Evolutionary conservation across 208 protist species (phyloP).

Genomic region (Leishmania braziliensis): DNA sequence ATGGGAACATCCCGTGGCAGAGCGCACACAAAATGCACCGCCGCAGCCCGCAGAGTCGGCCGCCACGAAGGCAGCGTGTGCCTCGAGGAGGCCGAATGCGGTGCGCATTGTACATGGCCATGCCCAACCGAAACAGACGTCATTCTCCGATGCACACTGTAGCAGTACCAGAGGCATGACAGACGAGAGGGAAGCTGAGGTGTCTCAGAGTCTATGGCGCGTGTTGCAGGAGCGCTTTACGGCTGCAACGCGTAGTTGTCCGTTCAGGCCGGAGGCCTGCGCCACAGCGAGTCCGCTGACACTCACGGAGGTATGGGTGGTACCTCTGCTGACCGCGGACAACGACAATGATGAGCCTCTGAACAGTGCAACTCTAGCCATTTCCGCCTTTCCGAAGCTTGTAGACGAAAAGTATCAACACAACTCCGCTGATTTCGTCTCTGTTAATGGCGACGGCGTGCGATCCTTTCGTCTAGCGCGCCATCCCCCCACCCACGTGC

Average conservation of each 20-base stretch:
- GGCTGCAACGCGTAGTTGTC: slow-evolving; percentile 1
- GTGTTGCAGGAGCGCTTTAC: slow-evolving; percentile 20
- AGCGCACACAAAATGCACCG: not conserved
- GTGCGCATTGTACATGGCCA: not conserved
- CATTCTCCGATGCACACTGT: not conserved
- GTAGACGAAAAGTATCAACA: too few species aligned
- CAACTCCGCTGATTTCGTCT: not conserved
- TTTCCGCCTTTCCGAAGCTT: not conserved
- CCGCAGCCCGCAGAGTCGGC: not conserved
- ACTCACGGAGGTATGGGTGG: slow-evolving; percentile 28
- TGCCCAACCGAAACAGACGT: not conserved
- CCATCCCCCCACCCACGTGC: slow-evolving; percentile 8
- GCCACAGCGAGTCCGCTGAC: not conserved
- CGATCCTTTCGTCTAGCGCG: not conserved
- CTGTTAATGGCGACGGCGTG: not conserved
- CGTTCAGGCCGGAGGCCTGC: not conserved
- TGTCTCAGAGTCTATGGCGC: not conserved
- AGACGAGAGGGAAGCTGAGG: not conserved
- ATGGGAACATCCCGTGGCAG: not conserved
- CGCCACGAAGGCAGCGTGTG: not conserved
- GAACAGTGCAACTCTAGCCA: not conserved
- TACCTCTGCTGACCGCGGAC: slow-evolving; percentile 10
- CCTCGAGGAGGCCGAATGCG: not conserved
- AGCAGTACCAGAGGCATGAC: not conserved
- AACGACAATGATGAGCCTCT: not conserved